Evolutionary conservation across 257 asterid species (phyloP).

Genomic region (Jacaranda mimosifolia): DNA sequence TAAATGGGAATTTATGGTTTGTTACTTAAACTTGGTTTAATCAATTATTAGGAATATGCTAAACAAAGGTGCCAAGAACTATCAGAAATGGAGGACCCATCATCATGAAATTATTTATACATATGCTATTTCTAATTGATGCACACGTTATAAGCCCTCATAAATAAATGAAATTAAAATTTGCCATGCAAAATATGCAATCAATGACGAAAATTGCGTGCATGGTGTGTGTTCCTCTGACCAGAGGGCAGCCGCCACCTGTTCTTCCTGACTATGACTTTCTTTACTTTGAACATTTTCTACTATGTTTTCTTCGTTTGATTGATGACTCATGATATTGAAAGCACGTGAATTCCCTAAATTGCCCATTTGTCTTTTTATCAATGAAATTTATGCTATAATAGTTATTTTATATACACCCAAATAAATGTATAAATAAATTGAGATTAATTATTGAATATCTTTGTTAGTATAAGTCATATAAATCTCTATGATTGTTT

Average conservation of each 20-base stretch:
- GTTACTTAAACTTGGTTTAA: not conserved
- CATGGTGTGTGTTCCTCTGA: slow-evolving; percentile 51
- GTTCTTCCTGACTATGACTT: slow-evolving; percentile 49
- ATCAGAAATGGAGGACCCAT: slow-evolving; percentile 21
- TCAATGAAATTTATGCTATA: too few relatives aligned
- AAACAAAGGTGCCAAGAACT: slow-evolving; percentile 17
- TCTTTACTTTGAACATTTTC: slow-evolving; percentile 12
- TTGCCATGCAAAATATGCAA: slow-evolving; percentile 59
- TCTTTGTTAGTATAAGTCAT: too few relatives aligned
- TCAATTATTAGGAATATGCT: slow-evolving; percentile 11
- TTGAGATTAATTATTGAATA: too few relatives aligned
- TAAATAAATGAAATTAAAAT: not conserved
- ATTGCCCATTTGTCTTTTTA: slow-evolving; percentile 3
- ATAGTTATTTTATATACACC: too few relatives aligned
- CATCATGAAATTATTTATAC: not conserved
- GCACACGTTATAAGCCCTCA: not conserved
- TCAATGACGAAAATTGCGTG: slow-evolving; percentile 77
- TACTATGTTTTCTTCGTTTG: not conserved
- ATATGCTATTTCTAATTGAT: not conserved
- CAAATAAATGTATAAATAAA: too few relatives aligned
- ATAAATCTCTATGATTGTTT: too few relatives aligned
- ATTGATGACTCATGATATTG: slow-evolving; percentile 13
- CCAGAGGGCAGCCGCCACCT: slow-evolving; percentile 67
- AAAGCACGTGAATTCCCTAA: slow-evolving; percentile 1
- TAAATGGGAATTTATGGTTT: not conserved